Base-by-base conservation (phyloP, 2,329 filamentous ascomycete genomes). In the Fusarium sp. region DNA sequence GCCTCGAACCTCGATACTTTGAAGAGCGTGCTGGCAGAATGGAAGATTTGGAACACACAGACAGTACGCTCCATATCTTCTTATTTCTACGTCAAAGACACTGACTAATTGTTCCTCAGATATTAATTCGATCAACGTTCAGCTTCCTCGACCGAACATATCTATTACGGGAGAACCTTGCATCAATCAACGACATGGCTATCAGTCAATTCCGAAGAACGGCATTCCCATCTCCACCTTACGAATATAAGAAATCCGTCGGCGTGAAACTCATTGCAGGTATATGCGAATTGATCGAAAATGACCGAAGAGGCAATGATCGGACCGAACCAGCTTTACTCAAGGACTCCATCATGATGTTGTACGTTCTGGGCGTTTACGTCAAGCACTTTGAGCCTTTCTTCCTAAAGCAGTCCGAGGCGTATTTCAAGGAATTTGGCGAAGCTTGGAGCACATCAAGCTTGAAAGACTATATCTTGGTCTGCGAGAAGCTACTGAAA, bases 101-200 rank as follows among this genome's bases (percentile, higher is more conserved):
- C 68, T 62, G 43, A 53, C 39, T 57, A 38, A 61, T 52, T 33
- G 17, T 19, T n/a, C 24, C 26, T 10, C 46, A 94, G 90, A 87
- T 90, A 69, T 90, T 91, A 15, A 88, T 99, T 53, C 89, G 94
- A 49, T 95, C 92, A 67, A 92, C 97, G 39, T 98, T 98, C 80
- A 97, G 94, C 81, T 99, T 94, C 76, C 87, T 99, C 69, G 95
- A 99, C 77, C 90, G 96, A 67, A 93, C 94, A 3, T 98, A 94
- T 76, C 85, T 99, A 9, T 84, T 97, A 4, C 90, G 91, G 59
- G 89, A 90, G 45, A 88, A 91, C 22, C 81, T 87, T 36, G 85
- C 86, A 11, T 92, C 92, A 34, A 89, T 99, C 58, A 92, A 94
- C 75, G 93, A 97, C 75, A 90, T 97, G 83, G 89, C 91, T 7